Evolutionary conservation across 345 rosid genomes (phyloP).

Genomic region (Salix suchowensis): DNA sequence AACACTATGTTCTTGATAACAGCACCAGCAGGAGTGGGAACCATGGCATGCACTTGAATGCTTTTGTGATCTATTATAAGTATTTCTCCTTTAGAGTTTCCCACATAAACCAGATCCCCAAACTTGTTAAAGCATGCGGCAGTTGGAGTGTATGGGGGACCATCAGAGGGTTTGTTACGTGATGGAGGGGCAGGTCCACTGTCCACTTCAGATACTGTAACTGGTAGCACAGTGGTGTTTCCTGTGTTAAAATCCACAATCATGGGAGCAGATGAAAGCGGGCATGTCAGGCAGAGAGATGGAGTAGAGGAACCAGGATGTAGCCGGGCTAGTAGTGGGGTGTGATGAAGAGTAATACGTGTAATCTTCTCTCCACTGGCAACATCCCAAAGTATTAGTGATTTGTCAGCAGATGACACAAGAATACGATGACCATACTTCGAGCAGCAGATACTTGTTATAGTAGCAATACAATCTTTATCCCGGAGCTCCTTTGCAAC

Average conservation of each 20-base stretch:
- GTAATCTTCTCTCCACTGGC: conserved; percentile 59
- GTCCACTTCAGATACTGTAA: conserved; percentile 45
- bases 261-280: conserved; percentile 93
- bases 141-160: conserved; percentile 69
- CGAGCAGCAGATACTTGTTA: conserved; percentile 95
- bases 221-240: conserved; percentile 64
- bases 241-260: conserved; percentile 71
- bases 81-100: conserved; percentile 94
- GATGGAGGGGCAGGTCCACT: conserved; percentile 54
- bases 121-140: conserved; percentile 92
- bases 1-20: conserved; percentile 80
- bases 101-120: conserved; percentile 91
- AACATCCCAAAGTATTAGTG: conserved; percentile 91
- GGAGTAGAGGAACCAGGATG: conserved; percentile 82
- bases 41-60: conserved; percentile 56
- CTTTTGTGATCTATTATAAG: conserved; percentile 73
- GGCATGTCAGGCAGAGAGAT: conserved; percentile 78
- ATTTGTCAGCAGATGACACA: conserved; percentile 93
- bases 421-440: conserved; percentile 85
- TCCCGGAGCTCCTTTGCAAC: conserved; percentile 89
- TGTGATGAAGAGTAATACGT: conserved; percentile 63
- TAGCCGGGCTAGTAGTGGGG: conserved; percentile 76
- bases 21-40: conserved; percentile 64
- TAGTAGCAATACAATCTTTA: conserved; percentile 64
- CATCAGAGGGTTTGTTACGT: conserved; percentile 66